A percentile compares a stretch with the other conserved stretches of the same genome.
These are phyloP conservation scores for Chlorella vulgaris DNA, from an alignment of 139 green algal species.

Conservation along the genomic window DNA sequence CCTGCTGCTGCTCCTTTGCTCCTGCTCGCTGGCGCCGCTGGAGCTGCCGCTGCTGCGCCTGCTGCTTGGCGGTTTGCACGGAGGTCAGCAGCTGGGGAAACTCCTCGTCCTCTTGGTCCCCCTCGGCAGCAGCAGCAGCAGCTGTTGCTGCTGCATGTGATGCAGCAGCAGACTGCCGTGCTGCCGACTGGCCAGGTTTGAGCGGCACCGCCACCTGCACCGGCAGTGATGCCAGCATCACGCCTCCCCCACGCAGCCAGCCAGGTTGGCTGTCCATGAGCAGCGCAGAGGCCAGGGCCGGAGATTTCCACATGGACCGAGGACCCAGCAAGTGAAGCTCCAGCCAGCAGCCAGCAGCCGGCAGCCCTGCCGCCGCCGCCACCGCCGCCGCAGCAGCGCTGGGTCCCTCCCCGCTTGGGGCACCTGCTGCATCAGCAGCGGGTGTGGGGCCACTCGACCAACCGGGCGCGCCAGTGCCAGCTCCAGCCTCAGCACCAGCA, in stretches of 20 bases:
- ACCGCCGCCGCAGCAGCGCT: background rate
- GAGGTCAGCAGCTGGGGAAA: background rate
- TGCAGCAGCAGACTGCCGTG: background rate
- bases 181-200: background rate
- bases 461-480: too few relatives aligned
- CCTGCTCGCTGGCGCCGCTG: background rate
- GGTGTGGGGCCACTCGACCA: too few relatives aligned
- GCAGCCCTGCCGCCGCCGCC: background rate
- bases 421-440: too few relatives aligned
- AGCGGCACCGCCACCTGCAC: conserved; percentile 2
- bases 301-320: background rate
- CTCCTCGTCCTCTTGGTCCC: conserved; percentile 9
- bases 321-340: conserved; percentile 12
- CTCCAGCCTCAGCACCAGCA: background rate
- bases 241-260: conserved; percentile 18
- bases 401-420: background rate
- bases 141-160: background rate
- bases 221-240: conserved; percentile 3
- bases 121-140: background rate
- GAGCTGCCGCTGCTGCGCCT: background rate
- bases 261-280: conserved; percentile 16
- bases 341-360: conserved; percentile 18
- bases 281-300: conserved; percentile 5
- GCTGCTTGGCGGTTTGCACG: background rate
- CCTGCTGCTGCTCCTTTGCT: background rate